Conservation (phyloP, 1,284 basidiomycete genomes). For the Sporisorium iseilematis-ciliati region DNA sequence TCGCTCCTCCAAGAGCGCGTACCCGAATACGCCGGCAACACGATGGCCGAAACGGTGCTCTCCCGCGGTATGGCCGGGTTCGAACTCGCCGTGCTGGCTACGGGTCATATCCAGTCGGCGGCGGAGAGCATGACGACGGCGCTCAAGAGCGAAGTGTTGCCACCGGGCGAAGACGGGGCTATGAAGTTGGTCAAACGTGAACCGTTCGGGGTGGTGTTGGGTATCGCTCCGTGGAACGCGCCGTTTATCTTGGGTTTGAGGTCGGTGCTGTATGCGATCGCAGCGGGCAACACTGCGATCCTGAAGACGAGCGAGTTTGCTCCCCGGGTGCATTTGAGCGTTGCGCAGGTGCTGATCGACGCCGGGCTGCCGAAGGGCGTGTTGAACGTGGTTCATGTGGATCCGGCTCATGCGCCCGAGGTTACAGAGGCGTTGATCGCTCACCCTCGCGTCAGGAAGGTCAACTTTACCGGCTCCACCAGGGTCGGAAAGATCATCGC, state of each 20-base stretch:
- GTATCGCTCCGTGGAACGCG: conserved; percentile 65
- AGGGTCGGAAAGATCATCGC: conserved; percentile 86
- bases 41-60: conserved; percentile 48
- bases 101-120: conserved; percentile 25
- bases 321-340: conserved; percentile 74
- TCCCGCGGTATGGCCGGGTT: conserved; percentile 50
- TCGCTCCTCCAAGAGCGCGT: conserved; percentile 37
- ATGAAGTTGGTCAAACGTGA: conserved; percentile 52
- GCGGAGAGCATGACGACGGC: conserved; percentile 37
- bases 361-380: conserved; percentile 77
- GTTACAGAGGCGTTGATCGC: conserved; percentile 75
- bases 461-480: conserved; percentile 72
- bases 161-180: conserved; percentile 32
- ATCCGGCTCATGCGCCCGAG: conserved; percentile 72
- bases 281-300: conserved; percentile 78
- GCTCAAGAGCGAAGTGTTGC: conserved; percentile 43
- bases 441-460: conserved; percentile 73
- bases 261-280: conserved; percentile 74
- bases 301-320: conserved; percentile 76
- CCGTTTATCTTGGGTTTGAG: conserved; percentile 70
- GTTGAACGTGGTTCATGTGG: conserved; percentile 75
- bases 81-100: conserved; percentile 46
- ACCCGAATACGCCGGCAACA: conserved; percentile 35
- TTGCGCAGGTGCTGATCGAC: conserved; percentile 72
- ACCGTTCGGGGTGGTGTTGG: conserved; percentile 50